These are phyloP conservation scores for Hypomyces perniciosus DNA, from an alignment of 2,329 filamentous ascomycete species.

Conservation along the genomic window DNA sequence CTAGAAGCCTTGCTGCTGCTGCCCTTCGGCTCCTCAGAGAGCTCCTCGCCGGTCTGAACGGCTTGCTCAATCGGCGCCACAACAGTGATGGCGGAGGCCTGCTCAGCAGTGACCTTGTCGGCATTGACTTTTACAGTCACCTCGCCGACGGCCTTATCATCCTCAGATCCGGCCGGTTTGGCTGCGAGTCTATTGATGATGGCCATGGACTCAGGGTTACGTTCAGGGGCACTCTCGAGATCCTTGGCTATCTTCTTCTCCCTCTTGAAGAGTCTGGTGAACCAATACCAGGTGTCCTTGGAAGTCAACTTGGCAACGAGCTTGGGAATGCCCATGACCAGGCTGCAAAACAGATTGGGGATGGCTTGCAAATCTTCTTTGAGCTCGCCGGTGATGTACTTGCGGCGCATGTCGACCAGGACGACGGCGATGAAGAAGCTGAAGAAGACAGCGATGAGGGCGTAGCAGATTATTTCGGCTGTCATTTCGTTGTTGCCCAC, in stretches of 20 bases:
- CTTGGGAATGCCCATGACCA: not conserved
- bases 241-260: not conserved
- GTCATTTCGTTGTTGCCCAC: too few species aligned
- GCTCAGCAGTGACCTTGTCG: not conserved
- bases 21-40: not conserved
- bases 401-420: not conserved
- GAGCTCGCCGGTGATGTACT: not conserved
- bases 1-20: not conserved
- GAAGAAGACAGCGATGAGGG: constrained; percentile 1
- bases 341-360: too few species aligned
- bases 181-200: not conserved
- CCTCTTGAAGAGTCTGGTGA: not conserved
- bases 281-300: not conserved
- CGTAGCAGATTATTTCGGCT: not conserved
- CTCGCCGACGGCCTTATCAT: too few species aligned
- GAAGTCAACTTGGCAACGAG: not conserved
- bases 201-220: not conserved
- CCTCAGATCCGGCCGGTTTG: not conserved
- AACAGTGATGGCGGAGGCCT: too few species aligned
- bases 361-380: not conserved
- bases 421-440: not conserved
- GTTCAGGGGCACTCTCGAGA: not conserved
- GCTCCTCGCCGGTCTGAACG: not conserved
- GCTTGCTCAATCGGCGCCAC: not conserved
- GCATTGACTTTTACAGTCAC: not conserved